Base-by-base conservation (phyloP, 768 basidiomycete genomes). In the Lentinus brumalis region DNA sequence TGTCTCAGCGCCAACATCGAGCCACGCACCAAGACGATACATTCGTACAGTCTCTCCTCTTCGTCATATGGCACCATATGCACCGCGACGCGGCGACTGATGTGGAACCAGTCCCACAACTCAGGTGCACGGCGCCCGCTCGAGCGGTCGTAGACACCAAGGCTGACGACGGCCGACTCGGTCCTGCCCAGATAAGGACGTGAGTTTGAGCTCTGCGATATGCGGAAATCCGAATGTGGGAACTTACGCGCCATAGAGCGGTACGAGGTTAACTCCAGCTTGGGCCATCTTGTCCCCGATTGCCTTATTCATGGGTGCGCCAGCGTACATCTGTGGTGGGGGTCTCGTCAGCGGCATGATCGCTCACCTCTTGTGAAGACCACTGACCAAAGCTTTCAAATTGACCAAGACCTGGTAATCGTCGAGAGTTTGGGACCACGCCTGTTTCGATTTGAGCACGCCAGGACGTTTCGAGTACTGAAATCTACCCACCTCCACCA, bases 201-300 rank as follows among this genome's bases (percentile, higher is more conserved):
- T 70, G 11, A 63, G 66, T 50, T 75, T 26, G 21, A 72, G 4
- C 42, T 44, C 15, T 45, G 44, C 12, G 16, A 29, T 21, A 29
- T 2, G 26, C 1, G 70, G 39, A 32, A 16, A 41, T 12, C 4
- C 4, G 51, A 16, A 9, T 11, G 12, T 10, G 21, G 4, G 3
- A 3, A 68, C 76, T 61, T 56, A 81, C 69, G 72, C 64, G 31
- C 79, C 81, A 53, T 78, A 82, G 26, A 74, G 60, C 4, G 67
- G 69, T 7, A 60, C 49, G 1, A 80, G 47, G 3, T 64, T 59
- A 4, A 80, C 75, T 0, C 78, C 78, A n/a, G 71, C 64, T 16
- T 67, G 61, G 4, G 66, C 65, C 21, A 80, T 42, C 15, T 52
- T 51, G n/a, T 80, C 74, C 0, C 78, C 80, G 1, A 71, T 62